Evolutionary conservation across 352 stramenopile genomes (phyloP).

Genomic region (Phytophthora pinifolia): DNA sequence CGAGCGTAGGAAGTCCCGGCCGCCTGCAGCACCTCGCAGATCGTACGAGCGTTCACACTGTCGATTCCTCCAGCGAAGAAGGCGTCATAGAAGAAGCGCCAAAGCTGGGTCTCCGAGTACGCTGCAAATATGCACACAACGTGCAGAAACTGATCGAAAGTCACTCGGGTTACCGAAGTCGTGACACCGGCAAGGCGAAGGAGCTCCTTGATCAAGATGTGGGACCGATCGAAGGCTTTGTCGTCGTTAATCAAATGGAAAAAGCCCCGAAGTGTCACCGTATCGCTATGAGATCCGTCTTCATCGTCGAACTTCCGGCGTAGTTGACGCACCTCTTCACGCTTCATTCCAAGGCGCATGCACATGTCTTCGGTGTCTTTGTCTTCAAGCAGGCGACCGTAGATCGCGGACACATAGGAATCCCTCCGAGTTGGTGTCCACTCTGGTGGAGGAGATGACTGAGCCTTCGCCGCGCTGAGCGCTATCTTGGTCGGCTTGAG

Average conservation of each 20-base stretch:
- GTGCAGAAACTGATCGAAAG: slow-evolving; percentile 58
- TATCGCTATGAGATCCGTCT: slow-evolving; percentile 33
- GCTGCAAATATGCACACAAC: slow-evolving; percentile 52
- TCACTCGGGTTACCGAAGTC: slow-evolving; percentile 27
- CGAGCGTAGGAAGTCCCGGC: slow-evolving; percentile 40
- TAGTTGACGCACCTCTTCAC: slow-evolving; percentile 33
- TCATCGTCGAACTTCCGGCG: slow-evolving; percentile 43
- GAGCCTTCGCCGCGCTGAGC: slow-evolving; percentile 5
- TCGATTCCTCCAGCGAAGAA: slow-evolving; percentile 38
- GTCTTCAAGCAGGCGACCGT: slow-evolving; percentile 23
- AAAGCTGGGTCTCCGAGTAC: slow-evolving; percentile 46
- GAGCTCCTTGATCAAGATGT: slow-evolving; percentile 42
- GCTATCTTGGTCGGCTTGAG: slow-evolving; percentile 24
- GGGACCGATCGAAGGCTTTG: slow-evolving; percentile 36
- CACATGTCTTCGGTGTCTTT: slow-evolving; percentile 34
- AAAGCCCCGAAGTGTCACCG: slow-evolving; percentile 42
- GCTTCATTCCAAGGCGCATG: slow-evolving; percentile 34
- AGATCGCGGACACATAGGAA: slow-evolving; percentile 18
- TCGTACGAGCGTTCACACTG: slow-evolving; percentile 32
- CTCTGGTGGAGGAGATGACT: neutral
- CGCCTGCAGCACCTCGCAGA: slow-evolving; percentile 44
- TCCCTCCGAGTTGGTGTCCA: neutral
- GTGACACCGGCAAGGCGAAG: slow-evolving; percentile 38
- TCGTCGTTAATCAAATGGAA: slow-evolving; percentile 58
- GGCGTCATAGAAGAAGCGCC: slow-evolving; percentile 62